Percentiles rank a stretch among this genome's conserved stretches.
phyloP scores from a whole-genome alignment of 2,329 filamentous ascomycete species.

The Coniochaeta sp. region DNA sequence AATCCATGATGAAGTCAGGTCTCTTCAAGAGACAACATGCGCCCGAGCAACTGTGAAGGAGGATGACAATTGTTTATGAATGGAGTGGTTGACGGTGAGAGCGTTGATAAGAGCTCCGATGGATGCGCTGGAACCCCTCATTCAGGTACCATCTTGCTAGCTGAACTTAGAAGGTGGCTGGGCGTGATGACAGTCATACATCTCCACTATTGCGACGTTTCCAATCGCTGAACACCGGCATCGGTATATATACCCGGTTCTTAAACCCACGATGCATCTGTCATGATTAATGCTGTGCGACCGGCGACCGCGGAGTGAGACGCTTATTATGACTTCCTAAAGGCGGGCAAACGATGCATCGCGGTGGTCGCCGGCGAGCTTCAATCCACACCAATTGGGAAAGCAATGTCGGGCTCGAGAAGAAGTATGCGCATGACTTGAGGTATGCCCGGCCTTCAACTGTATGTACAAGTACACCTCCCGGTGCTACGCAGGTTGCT shows the following conservation, averaged over 20 bases:
- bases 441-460: too few relatives aligned
- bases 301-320: too few relatives aligned
- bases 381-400: too few relatives aligned
- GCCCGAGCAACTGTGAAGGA: conserved; percentile 15
- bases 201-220: conserved; percentile 2
- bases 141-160: conserved; percentile 11
- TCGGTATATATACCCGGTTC: conserved; percentile 48
- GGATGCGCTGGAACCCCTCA: conserved; percentile 40
- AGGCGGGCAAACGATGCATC: too few relatives aligned
- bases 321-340: too few relatives aligned
- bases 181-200: conserved; percentile 1
- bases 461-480: too few relatives aligned
- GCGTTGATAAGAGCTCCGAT: conserved; percentile 37
- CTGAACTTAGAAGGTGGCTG: conserved; percentile 1
- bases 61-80: conserved; percentile 37
- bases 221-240: conserved; percentile 15
- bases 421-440: too few relatives aligned
- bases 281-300: too few relatives aligned
- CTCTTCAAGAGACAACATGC: background rate
- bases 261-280: conserved; percentile 60
- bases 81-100: conserved; percentile 33
- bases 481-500: too few relatives aligned
- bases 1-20: conserved; percentile 3
- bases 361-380: too few relatives aligned
- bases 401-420: too few relatives aligned